phyloP scores from a whole-genome alignment of 441 rosid species.

The Sinapis alba region DNA sequence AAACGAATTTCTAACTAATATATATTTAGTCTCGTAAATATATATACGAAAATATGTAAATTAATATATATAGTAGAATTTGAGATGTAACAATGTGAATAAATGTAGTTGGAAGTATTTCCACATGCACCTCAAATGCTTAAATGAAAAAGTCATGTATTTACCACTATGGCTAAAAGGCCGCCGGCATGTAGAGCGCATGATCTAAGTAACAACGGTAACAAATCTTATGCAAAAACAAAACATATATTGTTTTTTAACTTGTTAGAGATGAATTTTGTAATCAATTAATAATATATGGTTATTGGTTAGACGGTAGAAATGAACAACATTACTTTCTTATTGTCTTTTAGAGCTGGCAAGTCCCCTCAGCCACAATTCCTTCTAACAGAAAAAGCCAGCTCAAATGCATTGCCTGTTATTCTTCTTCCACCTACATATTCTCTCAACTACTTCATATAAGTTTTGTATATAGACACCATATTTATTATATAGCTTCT shows the following conservation, averaged over 20 bases:
- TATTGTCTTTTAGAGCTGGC: slow-evolving; percentile 30
- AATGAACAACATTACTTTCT: slow-evolving; percentile 5
- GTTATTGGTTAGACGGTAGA: slow-evolving; percentile 34
- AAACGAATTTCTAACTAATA: neutral
- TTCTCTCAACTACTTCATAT: slow-evolving; percentile 19
- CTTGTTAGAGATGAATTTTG: neutral
- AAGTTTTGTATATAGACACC: neutral
- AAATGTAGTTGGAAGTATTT: slow-evolving; percentile 25
- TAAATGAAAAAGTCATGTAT: slow-evolving; percentile 15
- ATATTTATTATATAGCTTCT: neutral
- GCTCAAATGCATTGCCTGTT: slow-evolving; percentile 16
- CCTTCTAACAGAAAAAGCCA: slow-evolving; percentile 13
- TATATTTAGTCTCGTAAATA: neutral
- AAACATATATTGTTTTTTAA: neutral
- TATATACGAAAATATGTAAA: neutral
- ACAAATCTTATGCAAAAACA: slow-evolving; percentile 1
- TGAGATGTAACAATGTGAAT: slow-evolving; percentile 9
- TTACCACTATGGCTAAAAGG: slow-evolving; percentile 26
- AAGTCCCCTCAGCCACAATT: slow-evolving; percentile 33
- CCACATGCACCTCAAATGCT: slow-evolving; percentile 15
- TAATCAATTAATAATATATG: slow-evolving; percentile 16
- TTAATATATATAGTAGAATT: neutral
- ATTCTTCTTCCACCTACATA: slow-evolving; percentile 21
- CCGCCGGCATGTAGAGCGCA: slow-evolving; percentile 30
- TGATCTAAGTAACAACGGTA: slow-evolving; percentile 27